Evolutionary conservation across 768 basidiomycete species (phyloP), one percentile per base, ranked within the genome.

Genomic region (Amylocystis lapponica): DNA sequence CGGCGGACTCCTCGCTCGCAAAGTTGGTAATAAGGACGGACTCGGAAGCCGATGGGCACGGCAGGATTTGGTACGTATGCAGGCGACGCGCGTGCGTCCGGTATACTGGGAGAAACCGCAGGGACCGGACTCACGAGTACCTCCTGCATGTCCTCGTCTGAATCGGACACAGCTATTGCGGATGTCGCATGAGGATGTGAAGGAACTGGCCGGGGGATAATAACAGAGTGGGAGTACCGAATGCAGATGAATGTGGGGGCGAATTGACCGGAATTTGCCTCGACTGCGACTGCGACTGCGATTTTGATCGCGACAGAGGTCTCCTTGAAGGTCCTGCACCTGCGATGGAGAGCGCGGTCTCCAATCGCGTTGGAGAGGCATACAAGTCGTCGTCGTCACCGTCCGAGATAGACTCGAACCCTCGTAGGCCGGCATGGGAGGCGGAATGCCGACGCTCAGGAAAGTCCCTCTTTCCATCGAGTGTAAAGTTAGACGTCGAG

Each of bases 301-400:
- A n/a, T n/a, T n/a, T n/a, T n/a, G n/a, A n/a, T n/a, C n/a, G n/a
- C n/a, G n/a, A n/a, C n/a, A n/a, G n/a, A n/a, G n/a, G n/a, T 16
- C 43, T 36, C 27, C 43, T 45, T 3, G 43, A 16, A 12, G 69
- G 67, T 5, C 71, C 70, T 7, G 81, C 71, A 40, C 80, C 80
- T 14, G 77, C 86, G 32, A 87, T 78, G 9, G 83, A 72, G 22
- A 87, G 60, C 1, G 74, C 79, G 1, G 82, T 83, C 52, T 81
- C 80, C n/a, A 86, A 62, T 16, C 80, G 70, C 17, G 71, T 70
- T 1, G 74, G 79, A 2, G 73, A 71, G 25, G 71, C 63, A 19
- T 71, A 71, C 16, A 76, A 60, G 38, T 79, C 75, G 7, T 76
- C 71, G 26, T 70, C 69, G 12, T 66, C 64, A 14, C 41, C 55